Percentiles rank a stretch among this genome's conserved stretches.
phyloP scores from a whole-genome alignment of 352 stramenopile species.

The Globisporangium nunn region DNA sequence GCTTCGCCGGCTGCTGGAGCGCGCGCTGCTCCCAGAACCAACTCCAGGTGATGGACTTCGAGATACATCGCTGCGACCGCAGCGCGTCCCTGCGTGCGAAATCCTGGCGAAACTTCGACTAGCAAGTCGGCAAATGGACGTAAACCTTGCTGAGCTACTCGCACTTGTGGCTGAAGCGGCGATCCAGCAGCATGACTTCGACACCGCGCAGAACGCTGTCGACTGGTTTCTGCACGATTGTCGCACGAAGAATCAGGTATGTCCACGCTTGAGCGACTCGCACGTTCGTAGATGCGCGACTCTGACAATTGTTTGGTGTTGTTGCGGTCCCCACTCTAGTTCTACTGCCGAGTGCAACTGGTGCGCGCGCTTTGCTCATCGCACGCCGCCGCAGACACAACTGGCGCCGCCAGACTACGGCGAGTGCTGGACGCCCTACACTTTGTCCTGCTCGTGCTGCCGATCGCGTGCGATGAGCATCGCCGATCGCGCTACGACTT shows the following conservation, averaged over 20 bases:
- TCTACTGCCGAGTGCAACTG: conserved; percentile 85
- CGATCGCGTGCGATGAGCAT: conserved; percentile 50
- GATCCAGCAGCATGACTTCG: conserved; percentile 59
- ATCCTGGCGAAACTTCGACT: conserved; percentile 31
- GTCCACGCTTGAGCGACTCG: not conserved
- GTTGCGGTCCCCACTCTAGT: conserved; percentile 22
- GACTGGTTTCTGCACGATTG: conserved; percentile 70
- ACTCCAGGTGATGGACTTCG: not conserved
- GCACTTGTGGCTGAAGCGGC: conserved; percentile 67
- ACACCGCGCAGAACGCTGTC: conserved; percentile 38
- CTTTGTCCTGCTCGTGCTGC: conserved; percentile 65
- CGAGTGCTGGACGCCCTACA: conserved; percentile 68
- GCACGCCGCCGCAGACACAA: conserved; percentile 28
- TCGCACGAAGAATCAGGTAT: conserved; percentile 70
- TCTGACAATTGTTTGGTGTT: too few species aligned
- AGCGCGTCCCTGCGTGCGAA: conserved; percentile 19
- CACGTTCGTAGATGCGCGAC: not conserved
- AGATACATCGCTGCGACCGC: not conserved
- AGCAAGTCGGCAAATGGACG: conserved; percentile 28
- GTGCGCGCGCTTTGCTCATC: conserved; percentile 62
- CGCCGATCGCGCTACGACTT: conserved; percentile 82
- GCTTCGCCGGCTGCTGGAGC: conserved; percentile 40
- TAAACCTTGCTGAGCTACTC: conserved; percentile 66
- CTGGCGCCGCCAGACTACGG: conserved; percentile 31
- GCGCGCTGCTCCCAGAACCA: conserved; percentile 26